Evolutionary conservation across 257 asterid genomes (phyloP), one percentile per base, ranked within the genome.

Genomic region (Gentiana macrophylla): DNA sequence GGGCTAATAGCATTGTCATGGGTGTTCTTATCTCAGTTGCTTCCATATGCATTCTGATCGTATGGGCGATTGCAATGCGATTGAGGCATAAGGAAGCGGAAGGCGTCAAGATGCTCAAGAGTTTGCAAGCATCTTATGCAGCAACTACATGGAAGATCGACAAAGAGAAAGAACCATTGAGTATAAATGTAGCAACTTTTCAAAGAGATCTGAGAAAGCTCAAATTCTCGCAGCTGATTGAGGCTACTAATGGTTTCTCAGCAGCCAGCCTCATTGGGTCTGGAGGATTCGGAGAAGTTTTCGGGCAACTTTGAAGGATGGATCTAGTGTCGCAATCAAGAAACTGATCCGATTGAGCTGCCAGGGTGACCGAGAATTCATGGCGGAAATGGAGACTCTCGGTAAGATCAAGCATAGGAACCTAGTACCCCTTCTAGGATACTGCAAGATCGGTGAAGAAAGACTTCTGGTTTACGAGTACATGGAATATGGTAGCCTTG

Each of bases 381-480:
- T 86, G 97, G 95, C 97, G 3, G 97, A 89, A 59, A 89, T 89
- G 97, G 97, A 89, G 56, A 89, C 97, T 0, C 69, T 89, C 0
- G 97, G 97, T 6, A 89, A 89, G 64, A 89, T 89, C 75, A 89
- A 86, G 72, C 97, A 89, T 72, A 80, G 50, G 65, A 89, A 89
- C 49, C 87, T 89, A 9, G 97, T 89, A 12, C 97, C 95, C 0
- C 72, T 89, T 0, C 62, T 89, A 0, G 97, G 97, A 1, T 89
- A 89, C 53, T 89, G 97, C 82, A 89, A 89, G 35, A 67, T 89
- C 35, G 97, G 97, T 0, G 97, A 89, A 62, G 97, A 89, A 50
- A 71, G 97, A 69, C 86, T 89, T 7, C 66, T 89, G 1, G 97
- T 89, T 0, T 89, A 89, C 15, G 95, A 89, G 64, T 89, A 68